These are phyloP conservation scores for Isabelozyma pseudorhagii DNA, from an alignment of 805 yeast genomes.

Conservation along the genomic window DNA sequence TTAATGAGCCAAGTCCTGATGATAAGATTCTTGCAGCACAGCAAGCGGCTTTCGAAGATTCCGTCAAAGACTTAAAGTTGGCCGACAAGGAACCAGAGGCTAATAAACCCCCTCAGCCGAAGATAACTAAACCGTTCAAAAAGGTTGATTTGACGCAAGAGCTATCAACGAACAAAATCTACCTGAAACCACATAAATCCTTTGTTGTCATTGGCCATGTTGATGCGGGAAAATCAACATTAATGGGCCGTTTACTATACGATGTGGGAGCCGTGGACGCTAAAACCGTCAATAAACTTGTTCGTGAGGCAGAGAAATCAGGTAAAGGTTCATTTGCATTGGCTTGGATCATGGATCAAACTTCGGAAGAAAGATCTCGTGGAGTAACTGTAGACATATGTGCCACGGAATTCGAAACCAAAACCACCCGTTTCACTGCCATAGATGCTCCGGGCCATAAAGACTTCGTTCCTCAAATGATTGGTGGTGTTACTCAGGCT, in stretches of 20 bases:
- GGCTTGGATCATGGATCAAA: constrained; percentile 86
- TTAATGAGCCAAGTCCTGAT: constrained; percentile 78
- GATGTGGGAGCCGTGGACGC: constrained; percentile 67
- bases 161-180: constrained; percentile 26
- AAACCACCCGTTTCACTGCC: constrained; percentile 54
- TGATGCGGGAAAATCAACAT: constrained; percentile 81
- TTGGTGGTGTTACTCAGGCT: constrained; percentile 78
- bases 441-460: constrained; percentile 85
- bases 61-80: constrained; percentile 25
- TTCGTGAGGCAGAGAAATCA: constrained; percentile 59
- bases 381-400: constrained; percentile 82
- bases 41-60: constrained; percentile 35
- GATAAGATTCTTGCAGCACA: constrained; percentile 66
- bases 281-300: constrained; percentile 57
- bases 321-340: constrained; percentile 80
- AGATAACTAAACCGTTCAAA: constrained; percentile 40
- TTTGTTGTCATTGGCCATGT: constrained; percentile 85
- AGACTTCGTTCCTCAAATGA: constrained; percentile 84
- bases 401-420: constrained; percentile 63
- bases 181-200: constrained; percentile 54
- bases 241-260: constrained; percentile 69
- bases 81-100: constrained; percentile 2
- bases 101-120: constrained; percentile 7
- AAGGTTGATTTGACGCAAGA: constrained; percentile 42
- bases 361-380: constrained; percentile 67